A percentile compares a stretch with the other conserved stretches of the same genome.
Conservation (phyloP, 2,329 filamentous ascomycete species). For the Thielaviopsis populi region DNA sequence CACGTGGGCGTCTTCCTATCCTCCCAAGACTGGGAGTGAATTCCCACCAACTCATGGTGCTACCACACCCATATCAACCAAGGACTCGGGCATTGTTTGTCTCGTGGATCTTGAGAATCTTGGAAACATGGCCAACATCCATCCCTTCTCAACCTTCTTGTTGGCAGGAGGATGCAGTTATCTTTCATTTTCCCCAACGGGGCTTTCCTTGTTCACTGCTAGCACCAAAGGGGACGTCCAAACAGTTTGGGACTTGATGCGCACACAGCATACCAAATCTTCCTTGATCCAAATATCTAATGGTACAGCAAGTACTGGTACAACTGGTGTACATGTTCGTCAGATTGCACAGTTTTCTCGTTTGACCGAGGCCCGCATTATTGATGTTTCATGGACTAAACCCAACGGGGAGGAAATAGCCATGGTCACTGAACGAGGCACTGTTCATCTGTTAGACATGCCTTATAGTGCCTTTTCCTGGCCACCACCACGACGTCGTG, state of each 20-base stretch:
- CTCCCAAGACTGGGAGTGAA: conserved; percentile 25
- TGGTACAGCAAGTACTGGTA: conserved; percentile 27
- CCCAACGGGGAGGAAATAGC: conserved; percentile 71
- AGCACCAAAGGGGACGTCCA: conserved; percentile 75
- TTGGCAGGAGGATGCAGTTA: conserved; percentile 65
- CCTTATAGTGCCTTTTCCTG: conserved; percentile 70
- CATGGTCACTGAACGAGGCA: conserved; percentile 88
- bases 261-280: conserved; percentile 46
- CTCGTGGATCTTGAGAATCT: conserved; percentile 56
- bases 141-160: conserved; percentile 56
- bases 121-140: conserved; percentile 34
- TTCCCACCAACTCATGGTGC: conserved; percentile 66
- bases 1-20: conserved; percentile 32
- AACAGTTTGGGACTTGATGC: conserved; percentile 66
- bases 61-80: conserved; percentile 38
- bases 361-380: conserved; percentile 78
- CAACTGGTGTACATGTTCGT: conserved; percentile 47
- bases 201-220: conserved; percentile 59
- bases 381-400: conserved; percentile 78
- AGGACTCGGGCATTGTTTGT: conserved; percentile 60
- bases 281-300: conserved; percentile 38
- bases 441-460: conserved; percentile 81
- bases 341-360: conserved; percentile 80
- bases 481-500: conserved; percentile 55
- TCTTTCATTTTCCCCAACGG: conserved; percentile 61